Conservation (phyloP, 768 basidiomycete genomes). For the Austroboletus festivus region DNA sequence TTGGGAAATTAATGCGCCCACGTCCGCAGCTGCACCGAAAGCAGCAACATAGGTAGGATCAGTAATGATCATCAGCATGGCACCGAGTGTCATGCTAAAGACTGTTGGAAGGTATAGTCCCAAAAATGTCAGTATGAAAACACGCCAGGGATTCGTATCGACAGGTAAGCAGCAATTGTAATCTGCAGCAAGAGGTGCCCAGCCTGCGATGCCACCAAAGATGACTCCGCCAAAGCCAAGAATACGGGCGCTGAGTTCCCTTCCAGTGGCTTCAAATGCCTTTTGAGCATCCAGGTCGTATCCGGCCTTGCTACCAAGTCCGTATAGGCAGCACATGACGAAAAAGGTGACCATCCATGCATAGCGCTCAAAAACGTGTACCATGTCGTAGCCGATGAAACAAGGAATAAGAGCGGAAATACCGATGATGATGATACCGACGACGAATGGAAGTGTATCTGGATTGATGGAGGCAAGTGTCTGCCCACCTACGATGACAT, state of each 20-base stretch:
- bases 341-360: constrained; percentile 48
- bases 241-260: constrained; percentile 44
- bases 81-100: constrained; percentile 37
- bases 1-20: constrained; percentile 43
- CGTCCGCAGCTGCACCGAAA: constrained; percentile 36
- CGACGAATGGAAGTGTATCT: constrained; percentile 43
- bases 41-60: constrained; percentile 39
- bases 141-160: constrained; percentile 38
- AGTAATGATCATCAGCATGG: constrained; percentile 41
- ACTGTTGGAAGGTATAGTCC: constrained; percentile 47
- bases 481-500: constrained; percentile 55
- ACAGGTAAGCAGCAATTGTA: constrained; percentile 50
- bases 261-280: constrained; percentile 41
- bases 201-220: constrained; percentile 47
- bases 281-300: constrained; percentile 45
- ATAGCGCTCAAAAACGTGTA: constrained; percentile 52
- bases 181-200: constrained; percentile 53
- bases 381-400: constrained; percentile 44
- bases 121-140: constrained; percentile 50
- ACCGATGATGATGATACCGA: constrained; percentile 46
- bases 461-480: constrained; percentile 45
- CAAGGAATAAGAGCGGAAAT: constrained; percentile 44
- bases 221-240: constrained; percentile 51
- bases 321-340: constrained; percentile 51
- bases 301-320: constrained; percentile 45